Percentiles rank a stretch among this genome's conserved stretches.
These are phyloP conservation scores for Penicillium silybi DNA, from an alignment of 495 filamentous ascomycete species.

Conservation along the genomic window DNA sequence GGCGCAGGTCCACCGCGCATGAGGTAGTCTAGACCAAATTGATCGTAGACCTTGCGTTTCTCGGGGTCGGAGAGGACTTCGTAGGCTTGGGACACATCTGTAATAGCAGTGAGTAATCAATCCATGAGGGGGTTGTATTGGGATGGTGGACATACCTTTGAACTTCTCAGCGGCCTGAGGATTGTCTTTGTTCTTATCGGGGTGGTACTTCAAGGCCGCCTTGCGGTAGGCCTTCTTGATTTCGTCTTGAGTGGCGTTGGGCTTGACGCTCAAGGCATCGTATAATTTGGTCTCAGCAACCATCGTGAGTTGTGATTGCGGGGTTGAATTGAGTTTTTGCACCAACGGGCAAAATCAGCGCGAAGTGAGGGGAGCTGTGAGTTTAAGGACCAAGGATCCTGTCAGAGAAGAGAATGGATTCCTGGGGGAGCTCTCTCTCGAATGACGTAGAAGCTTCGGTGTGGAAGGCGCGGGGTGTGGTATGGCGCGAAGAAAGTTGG, in stretches of 20 bases:
- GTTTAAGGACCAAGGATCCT: constrained; percentile 14
- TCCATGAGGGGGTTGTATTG: background rate
- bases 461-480: background rate
- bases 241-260: constrained; percentile 80
- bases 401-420: constrained; percentile 3
- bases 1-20: constrained; percentile 78
- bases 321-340: constrained; percentile 17
- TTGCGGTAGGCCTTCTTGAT: constrained; percentile 98
- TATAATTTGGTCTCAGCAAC: constrained; percentile 86
- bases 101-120: constrained; percentile 12
- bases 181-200: constrained; percentile 96
- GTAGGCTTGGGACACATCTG: constrained; percentile 90
- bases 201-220: constrained; percentile 86
- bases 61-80: constrained; percentile 97
- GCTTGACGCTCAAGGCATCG: constrained; percentile 69
- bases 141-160: constrained; percentile 49
- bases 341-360: constrained; percentile 5
- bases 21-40: constrained; percentile 90
- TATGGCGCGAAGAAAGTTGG: background rate
- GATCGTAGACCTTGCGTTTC: constrained; percentile 93
- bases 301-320: constrained; percentile 49
- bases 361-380: background rate
- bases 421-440: constrained; percentile 21
- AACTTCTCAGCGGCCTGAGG: constrained; percentile 82
- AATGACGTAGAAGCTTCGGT: constrained; percentile 43